Percentiles rank a stretch among this genome's conserved stretches.
phyloP scores from a whole-genome alignment of 1,139 yeast genomes.

The Protomyces lactucae-debilis region DNA sequence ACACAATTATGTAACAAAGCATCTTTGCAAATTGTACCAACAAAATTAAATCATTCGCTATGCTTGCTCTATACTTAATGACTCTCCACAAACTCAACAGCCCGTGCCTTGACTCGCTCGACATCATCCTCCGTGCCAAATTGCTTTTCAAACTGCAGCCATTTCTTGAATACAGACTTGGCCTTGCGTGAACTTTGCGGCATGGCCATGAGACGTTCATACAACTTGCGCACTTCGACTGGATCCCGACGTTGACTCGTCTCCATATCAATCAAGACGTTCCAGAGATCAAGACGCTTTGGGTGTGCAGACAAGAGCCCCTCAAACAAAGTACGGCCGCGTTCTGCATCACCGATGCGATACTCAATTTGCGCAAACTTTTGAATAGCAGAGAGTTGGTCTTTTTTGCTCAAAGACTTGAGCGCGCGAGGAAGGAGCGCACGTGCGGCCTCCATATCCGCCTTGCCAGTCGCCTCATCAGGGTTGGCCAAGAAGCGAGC shows the following conservation, averaged over 20 bases:
- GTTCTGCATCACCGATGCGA: slow-evolving; percentile 80
- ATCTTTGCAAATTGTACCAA: background rate
- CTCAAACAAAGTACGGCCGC: slow-evolving; percentile 90
- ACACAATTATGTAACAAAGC: background rate
- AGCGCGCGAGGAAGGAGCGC: slow-evolving; percentile 67
- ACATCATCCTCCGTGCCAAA: slow-evolving; percentile 63
- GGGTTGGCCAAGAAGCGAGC: slow-evolving; percentile 59
- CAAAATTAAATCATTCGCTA: background rate
- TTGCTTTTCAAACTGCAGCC: slow-evolving; percentile 58
- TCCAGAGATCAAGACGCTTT: slow-evolving; percentile 90
- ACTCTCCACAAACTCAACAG: slow-evolving; percentile 61
- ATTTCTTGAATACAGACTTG: slow-evolving; percentile 87
- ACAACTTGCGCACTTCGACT: slow-evolving; percentile 57
- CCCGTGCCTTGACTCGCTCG: slow-evolving; percentile 86
- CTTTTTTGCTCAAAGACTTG: slow-evolving; percentile 64
- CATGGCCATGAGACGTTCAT: slow-evolving; percentile 67
- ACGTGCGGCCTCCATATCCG: slow-evolving; percentile 57
- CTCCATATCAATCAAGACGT: slow-evolving; percentile 89
- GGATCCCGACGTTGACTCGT: slow-evolving; percentile 57
- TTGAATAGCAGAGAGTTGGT: slow-evolving; percentile 73
- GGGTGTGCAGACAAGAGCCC: slow-evolving; percentile 87
- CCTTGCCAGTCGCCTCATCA: slow-evolving; percentile 33
- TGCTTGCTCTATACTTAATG: background rate
- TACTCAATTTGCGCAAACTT: slow-evolving; percentile 89
- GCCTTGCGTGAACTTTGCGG: slow-evolving; percentile 87